phyloP scores from a whole-genome alignment of 352 stramenopile species.

The Phytophthora citricola region DNA sequence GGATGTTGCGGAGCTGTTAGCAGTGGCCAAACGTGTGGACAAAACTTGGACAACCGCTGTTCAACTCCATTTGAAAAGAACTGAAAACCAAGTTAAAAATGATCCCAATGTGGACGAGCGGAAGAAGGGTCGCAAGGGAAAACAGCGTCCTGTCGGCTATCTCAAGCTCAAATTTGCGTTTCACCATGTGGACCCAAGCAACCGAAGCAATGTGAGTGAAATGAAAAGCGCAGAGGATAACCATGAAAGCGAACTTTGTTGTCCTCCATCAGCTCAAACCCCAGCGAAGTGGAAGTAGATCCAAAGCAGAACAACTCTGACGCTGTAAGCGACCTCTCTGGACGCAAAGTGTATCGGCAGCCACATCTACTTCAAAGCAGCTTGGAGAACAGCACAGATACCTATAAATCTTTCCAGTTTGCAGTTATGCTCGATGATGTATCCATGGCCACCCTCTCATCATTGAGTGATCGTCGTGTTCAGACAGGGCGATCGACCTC shows the following conservation, averaged over 20 bases:
- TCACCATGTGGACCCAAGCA: constrained; percentile 3
- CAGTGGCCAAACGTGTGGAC: background rate
- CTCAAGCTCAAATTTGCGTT: constrained; percentile 38
- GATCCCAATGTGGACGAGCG: background rate
- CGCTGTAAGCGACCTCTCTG: background rate
- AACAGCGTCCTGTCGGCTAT: constrained; percentile 14
- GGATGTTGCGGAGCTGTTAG: constrained; percentile 10
- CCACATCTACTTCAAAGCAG: background rate
- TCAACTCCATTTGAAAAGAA: background rate
- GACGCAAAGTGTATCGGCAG: background rate
- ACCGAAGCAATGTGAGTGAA: background rate
- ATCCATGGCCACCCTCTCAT: background rate
- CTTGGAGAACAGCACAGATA: background rate
- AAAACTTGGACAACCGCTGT: constrained; percentile 24
- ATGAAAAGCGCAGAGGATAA: constrained; percentile 7
- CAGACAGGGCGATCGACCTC: background rate
- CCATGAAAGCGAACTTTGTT: constrained; percentile 5
- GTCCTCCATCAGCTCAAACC: constrained; percentile 20
- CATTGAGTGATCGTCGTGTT: background rate
- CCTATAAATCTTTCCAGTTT: constrained; percentile 26
- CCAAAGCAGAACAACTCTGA: background rate
- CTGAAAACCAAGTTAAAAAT: background rate
- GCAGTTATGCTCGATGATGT: constrained; percentile 31
- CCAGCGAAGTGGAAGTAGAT: background rate
- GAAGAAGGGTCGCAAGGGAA: constrained; percentile 3